Conservation (phyloP, 2,329 filamentous ascomycete species). For the Cladosporium velox region DNA sequence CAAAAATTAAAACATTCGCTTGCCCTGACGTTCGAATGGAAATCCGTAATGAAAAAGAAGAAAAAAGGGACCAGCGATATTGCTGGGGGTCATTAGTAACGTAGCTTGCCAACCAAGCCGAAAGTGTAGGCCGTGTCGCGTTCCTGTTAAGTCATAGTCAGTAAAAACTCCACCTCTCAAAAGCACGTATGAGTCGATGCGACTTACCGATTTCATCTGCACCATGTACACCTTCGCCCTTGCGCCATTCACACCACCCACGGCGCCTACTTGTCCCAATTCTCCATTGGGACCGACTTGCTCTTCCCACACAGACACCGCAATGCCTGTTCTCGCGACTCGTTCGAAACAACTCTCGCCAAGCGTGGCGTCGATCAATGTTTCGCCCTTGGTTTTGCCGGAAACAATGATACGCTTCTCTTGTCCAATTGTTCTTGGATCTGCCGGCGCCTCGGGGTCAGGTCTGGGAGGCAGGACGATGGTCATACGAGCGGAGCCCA, state of each 20-base stretch:
- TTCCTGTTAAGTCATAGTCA: constrained; percentile 40
- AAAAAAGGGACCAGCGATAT: neutral
- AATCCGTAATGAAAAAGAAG: constrained; percentile 1
- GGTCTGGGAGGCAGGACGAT: constrained; percentile 70
- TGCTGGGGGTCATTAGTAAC: constrained; percentile 42
- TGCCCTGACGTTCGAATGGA: neutral
- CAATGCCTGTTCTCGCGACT: constrained; percentile 81
- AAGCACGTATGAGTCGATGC: neutral
- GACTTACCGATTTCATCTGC: constrained; percentile 44
- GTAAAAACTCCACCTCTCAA: neutral
- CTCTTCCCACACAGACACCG: constrained; percentile 81
- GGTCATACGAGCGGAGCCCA: constrained; percentile 79
- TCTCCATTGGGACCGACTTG: constrained; percentile 51
- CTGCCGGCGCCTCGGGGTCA: constrained; percentile 38
- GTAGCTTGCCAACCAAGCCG: constrained; percentile 51
- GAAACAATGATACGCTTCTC: constrained; percentile 85
- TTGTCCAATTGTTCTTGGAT: constrained; percentile 51
- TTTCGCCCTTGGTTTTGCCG: constrained; percentile 66
- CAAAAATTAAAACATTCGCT: neutral
- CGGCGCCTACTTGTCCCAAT: constrained; percentile 60
- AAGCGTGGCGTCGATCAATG: constrained; percentile 79
- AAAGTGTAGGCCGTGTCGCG: constrained; percentile 53
- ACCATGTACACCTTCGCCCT: constrained; percentile 66
- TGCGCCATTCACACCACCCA: constrained; percentile 58
- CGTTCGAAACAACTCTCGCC: constrained; percentile 82